These are phyloP conservation scores for Metschnikowia borealis DNA, from an alignment of 805 yeast species.

Conservation along the genomic window DNA sequence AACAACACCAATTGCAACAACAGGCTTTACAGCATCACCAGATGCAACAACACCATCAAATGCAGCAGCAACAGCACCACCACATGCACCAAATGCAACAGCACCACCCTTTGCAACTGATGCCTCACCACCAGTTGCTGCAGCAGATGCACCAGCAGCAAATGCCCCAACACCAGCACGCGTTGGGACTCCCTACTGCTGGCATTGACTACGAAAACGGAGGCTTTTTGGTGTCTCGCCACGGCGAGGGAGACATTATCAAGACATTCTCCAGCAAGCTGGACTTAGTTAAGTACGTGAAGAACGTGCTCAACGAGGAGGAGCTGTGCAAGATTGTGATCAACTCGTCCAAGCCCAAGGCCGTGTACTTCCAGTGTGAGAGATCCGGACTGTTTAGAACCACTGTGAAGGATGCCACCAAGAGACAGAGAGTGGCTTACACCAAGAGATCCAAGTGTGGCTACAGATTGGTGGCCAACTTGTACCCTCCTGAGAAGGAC, in stretches of 20 bases:
- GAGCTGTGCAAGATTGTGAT: slow-evolving; percentile 42
- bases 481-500: slow-evolving; percentile 43
- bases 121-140: slow-evolving; percentile 19
- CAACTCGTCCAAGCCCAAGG: slow-evolving; percentile 45
- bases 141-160: slow-evolving; percentile 21
- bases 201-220: slow-evolving; percentile 20
- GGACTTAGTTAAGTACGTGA: slow-evolving; percentile 31
- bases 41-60: slow-evolving; percentile 17
- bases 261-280: slow-evolving; percentile 20
- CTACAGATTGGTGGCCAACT: slow-evolving; percentile 35
- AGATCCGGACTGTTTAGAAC: slow-evolving; percentile 44
- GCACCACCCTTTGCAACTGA: slow-evolving; percentile 18
- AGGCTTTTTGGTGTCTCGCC: slow-evolving; percentile 18
- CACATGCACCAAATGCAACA: slow-evolving; percentile 16
- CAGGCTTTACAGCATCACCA: slow-evolving; percentile 18
- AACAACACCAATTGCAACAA: slow-evolving; percentile 18
- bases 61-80: slow-evolving; percentile 18
- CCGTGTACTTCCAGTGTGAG: slow-evolving; percentile 46
- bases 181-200: slow-evolving; percentile 17
- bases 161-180: slow-evolving; percentile 19
- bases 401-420: slow-evolving; percentile 42
- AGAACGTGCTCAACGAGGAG: slow-evolving; percentile 33
- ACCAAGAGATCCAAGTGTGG: slow-evolving; percentile 46
- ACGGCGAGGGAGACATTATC: slow-evolving; percentile 22
- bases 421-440: slow-evolving; percentile 45